Base-by-base conservation (phyloP, 805 yeast genomes). In the Clavispora phyllophila region DNA sequence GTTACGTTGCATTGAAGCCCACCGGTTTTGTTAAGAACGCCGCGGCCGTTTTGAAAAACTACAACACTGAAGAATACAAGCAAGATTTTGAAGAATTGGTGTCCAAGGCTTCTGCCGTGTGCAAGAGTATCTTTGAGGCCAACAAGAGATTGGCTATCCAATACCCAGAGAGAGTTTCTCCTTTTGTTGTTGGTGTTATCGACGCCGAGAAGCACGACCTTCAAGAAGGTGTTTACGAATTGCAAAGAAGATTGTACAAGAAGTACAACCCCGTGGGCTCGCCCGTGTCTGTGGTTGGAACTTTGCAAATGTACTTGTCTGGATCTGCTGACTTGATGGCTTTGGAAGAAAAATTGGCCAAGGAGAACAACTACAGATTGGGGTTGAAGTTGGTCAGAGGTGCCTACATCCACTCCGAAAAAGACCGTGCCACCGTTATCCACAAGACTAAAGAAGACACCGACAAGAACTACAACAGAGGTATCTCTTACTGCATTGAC, bases 381-480 rank as follows among this genome's bases (percentile, higher is more conserved):
- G 96, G 96, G 17, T 70, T 89, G 71, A 90, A 90, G 65, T 75
- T 90, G 42, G 98, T 90, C 14, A 80, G 98, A 64, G 98, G 98
- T 50, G 98, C 98, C 13, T 90, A 90, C 69, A 79, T 90, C 47
- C 96, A 90, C 61, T 79, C 95, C 5, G 98, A 90, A 68, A 77
- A 84, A 27, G 73, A 83, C 49, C 75, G 97, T 57, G 50, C 58
- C 40, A 51, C 63, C 5, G 82, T 87, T 15, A 87, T 90, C 47
- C 91, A 83, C 66, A 69, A 73, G 48, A 76, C 88, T 24, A 90
- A 91, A 65, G 72, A 68, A 40, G 90, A 78, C 47, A 87, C 97
- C n/a, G 98, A 90, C 60, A 53, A 50, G 9, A 80, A 81, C 59
- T 90, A 83, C 66, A 80, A 91, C 66, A 62, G 70, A 13, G 95